Base-by-base conservation (phyloP, 495 filamentous ascomycete genomes). In the Daldinia concentrica region DNA sequence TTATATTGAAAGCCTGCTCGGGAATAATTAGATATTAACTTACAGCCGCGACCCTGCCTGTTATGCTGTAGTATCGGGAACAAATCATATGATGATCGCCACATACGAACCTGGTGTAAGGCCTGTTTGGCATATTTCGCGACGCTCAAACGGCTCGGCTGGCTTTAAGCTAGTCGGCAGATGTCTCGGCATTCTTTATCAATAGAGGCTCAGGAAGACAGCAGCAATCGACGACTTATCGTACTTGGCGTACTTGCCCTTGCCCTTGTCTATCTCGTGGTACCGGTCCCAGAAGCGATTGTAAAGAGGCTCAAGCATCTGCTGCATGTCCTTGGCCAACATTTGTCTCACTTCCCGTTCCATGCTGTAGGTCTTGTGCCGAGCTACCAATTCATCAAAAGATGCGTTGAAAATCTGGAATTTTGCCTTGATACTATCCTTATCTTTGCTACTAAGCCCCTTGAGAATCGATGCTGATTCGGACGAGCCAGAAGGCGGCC, bases 161-260 rank as follows among this genome's bases (percentile, higher is more conserved):
- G 63, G 51, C 50, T 62, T 62, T 58, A 62, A 36, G 15, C 43
- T 48, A 7, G 48, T 56, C 71, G 71, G 71, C 65, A 73, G 62
- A 73, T 73, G 66, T 27, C 57, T 63, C 65, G 65, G 57, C 58
- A 62, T n/a, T 24, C 24, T 58, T 15, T 22, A 64, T 78, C 58
- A 84, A 65, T 83, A 85, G 24, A 86, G 78, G 26, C 79, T 83
- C 62, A 82, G 65, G 73, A 90, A 87, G 34, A 90, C 82, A 32
- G 82, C 82, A 17, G 86, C 83, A 56, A 90, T 86, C 2, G 79
- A 79, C 17, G 85, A 86, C 82, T 97, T 97, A 81, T 98, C 94
- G 77, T 95, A 98, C 84, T 95, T 97, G 80, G 95, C 93, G 81
- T 98, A 97, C 81, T 98, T 98, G 65, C 93, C 93, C 78, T 92